These are phyloP conservation scores for Picochlorum sp. DNA, from an alignment of 139 green algal genomes.

Conservation along the genomic window DNA sequence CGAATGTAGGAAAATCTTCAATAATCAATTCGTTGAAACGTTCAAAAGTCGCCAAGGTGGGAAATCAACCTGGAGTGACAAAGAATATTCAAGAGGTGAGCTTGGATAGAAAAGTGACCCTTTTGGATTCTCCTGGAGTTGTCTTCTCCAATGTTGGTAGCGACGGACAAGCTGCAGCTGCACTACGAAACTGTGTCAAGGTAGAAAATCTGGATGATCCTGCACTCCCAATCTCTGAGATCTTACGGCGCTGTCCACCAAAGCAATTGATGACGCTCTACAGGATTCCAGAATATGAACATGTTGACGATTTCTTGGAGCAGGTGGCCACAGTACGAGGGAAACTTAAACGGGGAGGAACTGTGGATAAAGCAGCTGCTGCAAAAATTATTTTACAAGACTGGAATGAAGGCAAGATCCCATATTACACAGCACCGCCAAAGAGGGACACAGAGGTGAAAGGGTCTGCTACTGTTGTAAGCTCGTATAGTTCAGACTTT, in stretches of 20 bases:
- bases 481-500: constrained; percentile 65
- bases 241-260: constrained; percentile 71
- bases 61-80: constrained; percentile 83
- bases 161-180: constrained; percentile 53
- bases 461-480: constrained; percentile 53
- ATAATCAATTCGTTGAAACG: constrained; percentile 97
- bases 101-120: constrained; percentile 87
- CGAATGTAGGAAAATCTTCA: constrained; percentile 95
- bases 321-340: constrained; percentile 62
- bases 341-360: constrained; percentile 68
- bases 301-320: constrained; percentile 69
- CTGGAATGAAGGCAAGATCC: constrained; percentile 89
- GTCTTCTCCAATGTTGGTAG: constrained; percentile 52
- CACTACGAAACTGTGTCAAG: constrained; percentile 82
- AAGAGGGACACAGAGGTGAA: constrained; percentile 36
- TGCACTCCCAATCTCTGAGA: constrained; percentile 61
- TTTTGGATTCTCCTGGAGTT: constrained; percentile 90
- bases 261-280: constrained; percentile 86
- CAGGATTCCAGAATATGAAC: constrained; percentile 59
- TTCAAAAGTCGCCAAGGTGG: constrained; percentile 63
- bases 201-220: constrained; percentile 78
- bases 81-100: constrained; percentile 81
- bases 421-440: constrained; percentile 82
- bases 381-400: constrained; percentile 79
- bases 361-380: constrained; percentile 27